Base-by-base conservation (phyloP, 2,329 filamentous ascomycete species). In the Kalaharituber pfeilii region DNA sequence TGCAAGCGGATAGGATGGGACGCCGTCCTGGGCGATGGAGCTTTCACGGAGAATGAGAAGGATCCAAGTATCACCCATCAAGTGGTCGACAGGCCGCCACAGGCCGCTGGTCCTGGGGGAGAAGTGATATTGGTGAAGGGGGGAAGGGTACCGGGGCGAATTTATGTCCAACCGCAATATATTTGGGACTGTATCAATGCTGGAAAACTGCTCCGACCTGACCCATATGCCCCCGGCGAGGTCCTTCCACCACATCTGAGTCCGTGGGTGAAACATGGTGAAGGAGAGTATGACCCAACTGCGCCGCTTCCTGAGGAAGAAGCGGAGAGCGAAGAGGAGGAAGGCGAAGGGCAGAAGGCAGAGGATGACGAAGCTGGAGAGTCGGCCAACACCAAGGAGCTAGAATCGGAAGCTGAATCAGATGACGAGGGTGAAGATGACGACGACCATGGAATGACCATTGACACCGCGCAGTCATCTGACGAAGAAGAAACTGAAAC, bases 1-100 rank as follows among this genome's bases (percentile, higher is more conserved):
- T 96, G 89, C 74, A 94, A 89, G 73, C 80, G 89, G 45, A 82
- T 98, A 62, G 91, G 88, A 42, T 98, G 91, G 91, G 89, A 96
- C 66, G 76, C 80, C 28, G 82, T 94, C 22, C 76, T 94, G 20
- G 91, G 91, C 52, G 88, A 87, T 58, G 91, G 91, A 49, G 84
- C 91, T 50, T 98, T 86, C 71, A 96, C 88, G 28, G 83, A 84
- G 51, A 79, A 94, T 66, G 89, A 96, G 71, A 75, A 79, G 15
- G 87, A 98, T 66, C 78, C 86, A 5, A 75, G 81, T 53, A 96
- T 98, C 62, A 98, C 91, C 26, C 91, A 98, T 69, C 91, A 98
- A 68, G 82, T 98, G 61, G 85, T 98, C 54, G 91, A 98, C 68
- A 79, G 91, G 56, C 91, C 91, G 13, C 76, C 84, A 11, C 79